Percentiles rank a stretch among this genome's conserved stretches.
These are phyloP conservation scores for Cryptosporidium meleagridis DNA, from an alignment of 169 alveolate species.

Conservation along the genomic window DNA sequence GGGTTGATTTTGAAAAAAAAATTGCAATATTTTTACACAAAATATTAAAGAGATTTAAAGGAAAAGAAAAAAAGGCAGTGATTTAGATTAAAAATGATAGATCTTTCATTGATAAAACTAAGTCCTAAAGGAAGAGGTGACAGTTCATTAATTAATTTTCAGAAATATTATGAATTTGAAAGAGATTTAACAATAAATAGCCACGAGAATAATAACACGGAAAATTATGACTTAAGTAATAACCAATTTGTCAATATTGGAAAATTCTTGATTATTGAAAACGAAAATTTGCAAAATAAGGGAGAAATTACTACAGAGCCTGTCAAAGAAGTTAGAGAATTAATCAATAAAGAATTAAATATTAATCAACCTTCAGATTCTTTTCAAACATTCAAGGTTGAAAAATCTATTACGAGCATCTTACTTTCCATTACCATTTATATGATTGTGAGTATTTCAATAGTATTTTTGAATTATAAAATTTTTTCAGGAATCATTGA, in stretches of 20 bases:
- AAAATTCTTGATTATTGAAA: not conserved
- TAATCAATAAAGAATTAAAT: no score
- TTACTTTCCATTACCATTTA: not conserved
- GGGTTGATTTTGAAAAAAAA: not conserved
- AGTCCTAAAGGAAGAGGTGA: not conserved
- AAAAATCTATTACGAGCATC: not conserved
- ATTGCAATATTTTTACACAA: not conserved
- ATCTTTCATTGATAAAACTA: not conserved
- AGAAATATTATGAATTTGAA: not conserved
- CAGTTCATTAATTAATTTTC: not conserved
- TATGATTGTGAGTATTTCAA: constrained; percentile 13
- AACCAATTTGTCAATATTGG: not conserved
- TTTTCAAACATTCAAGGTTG: not conserved
- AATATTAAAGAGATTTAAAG: no score
- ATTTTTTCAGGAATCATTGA: constrained; percentile 11
- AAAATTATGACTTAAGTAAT: not conserved
- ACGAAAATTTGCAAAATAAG: not conserved
- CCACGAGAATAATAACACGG: not conserved
- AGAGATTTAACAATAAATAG: not conserved
- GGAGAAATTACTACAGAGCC: not conserved
- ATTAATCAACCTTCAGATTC: not conserved
- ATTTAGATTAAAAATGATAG: not conserved
- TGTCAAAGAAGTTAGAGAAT: not conserved
- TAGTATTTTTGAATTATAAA: not conserved
- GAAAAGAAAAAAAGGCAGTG: no score